Percentiles rank a stretch among this genome's conserved stretches.
Conservation (phyloP, 2,329 filamentous ascomycete genomes). For the Cytospora piceae region DNA sequence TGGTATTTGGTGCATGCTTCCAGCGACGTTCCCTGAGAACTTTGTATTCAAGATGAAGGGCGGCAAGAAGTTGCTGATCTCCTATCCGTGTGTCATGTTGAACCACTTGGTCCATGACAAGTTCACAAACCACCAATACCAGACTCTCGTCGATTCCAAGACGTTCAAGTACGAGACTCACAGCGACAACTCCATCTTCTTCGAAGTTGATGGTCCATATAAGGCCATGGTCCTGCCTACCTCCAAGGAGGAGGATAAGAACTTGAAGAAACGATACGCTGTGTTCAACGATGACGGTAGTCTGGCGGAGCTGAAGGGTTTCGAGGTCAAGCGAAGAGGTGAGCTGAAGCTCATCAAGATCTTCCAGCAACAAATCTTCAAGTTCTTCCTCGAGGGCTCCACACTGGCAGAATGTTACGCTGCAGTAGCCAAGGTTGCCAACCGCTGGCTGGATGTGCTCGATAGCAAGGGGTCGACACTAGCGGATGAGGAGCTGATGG, state of each 20-base stretch:
- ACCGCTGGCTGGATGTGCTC: conserved; percentile 94
- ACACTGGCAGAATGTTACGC: conserved; percentile 88
- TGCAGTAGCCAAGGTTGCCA: conserved; percentile 91
- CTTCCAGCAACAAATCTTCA: conserved; percentile 99
- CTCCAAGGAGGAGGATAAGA: conserved; percentile 98
- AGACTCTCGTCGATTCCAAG: conserved; percentile 78
- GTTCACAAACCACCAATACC: conserved; percentile 98
- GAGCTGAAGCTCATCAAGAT: conserved; percentile 99
- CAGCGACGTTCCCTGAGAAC: conserved; percentile 94
- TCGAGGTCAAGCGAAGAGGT: conserved; percentile 95
- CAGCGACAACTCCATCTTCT: conserved; percentile 99
- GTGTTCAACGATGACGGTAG: conserved; percentile 98
- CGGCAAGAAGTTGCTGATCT: conserved; percentile 95
- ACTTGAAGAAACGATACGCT: conserved; percentile 98
- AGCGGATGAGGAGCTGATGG: conserved; percentile 95
- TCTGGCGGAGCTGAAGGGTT: conserved; percentile 93
- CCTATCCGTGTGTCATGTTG: conserved; percentile 98
- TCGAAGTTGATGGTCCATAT: conserved; percentile 98
- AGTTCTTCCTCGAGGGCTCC: conserved; percentile 92
- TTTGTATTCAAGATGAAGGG: conserved; percentile 93
- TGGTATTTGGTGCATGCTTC: conserved; percentile 99
- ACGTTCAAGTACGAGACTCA: conserved; percentile 93
- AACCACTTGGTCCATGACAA: conserved; percentile 94
- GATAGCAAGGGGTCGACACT: conserved; percentile 86
- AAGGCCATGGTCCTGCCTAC: conserved; percentile 96